Percentiles rank a stretch among this genome's conserved stretches.
phyloP scores from a whole-genome alignment of 2,329 filamentous ascomycete species.

The Teratosphaeria epicoccoides region DNA sequence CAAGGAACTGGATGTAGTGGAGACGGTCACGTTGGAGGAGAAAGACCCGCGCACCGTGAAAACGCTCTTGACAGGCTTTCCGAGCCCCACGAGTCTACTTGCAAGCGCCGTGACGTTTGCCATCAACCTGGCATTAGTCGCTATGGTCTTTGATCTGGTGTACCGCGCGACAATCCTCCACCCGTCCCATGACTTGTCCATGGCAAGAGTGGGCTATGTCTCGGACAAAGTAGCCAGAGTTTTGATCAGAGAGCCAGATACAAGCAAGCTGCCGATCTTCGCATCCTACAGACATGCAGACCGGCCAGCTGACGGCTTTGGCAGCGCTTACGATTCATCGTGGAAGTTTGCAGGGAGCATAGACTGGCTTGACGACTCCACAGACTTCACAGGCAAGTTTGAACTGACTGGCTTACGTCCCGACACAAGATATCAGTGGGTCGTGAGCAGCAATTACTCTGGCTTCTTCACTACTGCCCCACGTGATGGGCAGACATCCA shows the following conservation, averaged over 20 bases:
- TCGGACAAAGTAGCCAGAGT: conserved; percentile 70
- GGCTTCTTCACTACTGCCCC: conserved; percentile 75
- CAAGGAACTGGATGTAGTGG: conserved; percentile 48
- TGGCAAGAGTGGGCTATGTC: conserved; percentile 79
- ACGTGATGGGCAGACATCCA: conserved; percentile 51
- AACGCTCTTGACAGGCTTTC: conserved; percentile 65
- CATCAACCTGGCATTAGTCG: conserved; percentile 60
- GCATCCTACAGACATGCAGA: conserved; percentile 47
- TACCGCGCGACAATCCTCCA: conserved; percentile 62
- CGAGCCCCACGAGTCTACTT: conserved; percentile 57
- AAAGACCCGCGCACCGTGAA: conserved; percentile 47
- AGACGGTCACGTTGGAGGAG: conserved; percentile 51
- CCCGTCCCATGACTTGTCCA: conserved; percentile 64
- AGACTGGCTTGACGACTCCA: conserved; percentile 57
- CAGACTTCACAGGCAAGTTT: conserved; percentile 70
- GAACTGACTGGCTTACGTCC: conserved; percentile 56
- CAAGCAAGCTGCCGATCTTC: conserved; percentile 61
- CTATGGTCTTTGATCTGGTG: conserved; percentile 65
- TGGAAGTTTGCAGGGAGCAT: conserved; percentile 61
- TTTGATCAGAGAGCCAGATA: conserved; percentile 73
- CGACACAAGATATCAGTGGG: conserved; percentile 71
- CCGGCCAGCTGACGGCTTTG: conserved; percentile 26
- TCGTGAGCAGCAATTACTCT: conserved; percentile 73
- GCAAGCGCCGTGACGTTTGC: conserved; percentile 46
- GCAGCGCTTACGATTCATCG: conserved; percentile 37